Evolutionary conservation across 306 rosid genomes (phyloP).

Genomic region (Morella rubra): DNA sequence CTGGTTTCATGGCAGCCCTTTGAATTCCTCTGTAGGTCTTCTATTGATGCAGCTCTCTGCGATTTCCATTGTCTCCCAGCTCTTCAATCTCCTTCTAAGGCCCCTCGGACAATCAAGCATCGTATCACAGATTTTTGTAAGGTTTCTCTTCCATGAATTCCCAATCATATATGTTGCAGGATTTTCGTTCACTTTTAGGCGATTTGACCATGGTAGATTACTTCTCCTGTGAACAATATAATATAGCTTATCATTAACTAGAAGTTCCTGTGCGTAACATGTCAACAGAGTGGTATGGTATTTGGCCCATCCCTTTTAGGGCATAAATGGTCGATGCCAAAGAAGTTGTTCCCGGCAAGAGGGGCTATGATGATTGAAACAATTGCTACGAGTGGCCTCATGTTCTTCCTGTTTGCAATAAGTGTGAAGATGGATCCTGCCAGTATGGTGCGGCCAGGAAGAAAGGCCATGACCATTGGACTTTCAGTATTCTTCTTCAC

Average conservation of each 20-base stretch:
- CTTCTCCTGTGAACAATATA: too few relatives aligned
- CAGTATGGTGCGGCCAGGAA: slow-evolving; percentile 25
- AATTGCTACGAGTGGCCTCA: slow-evolving; percentile 34
- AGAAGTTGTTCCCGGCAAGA: slow-evolving; percentile 28
- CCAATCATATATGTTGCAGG: neutral
- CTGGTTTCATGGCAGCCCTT: slow-evolving; percentile 36
- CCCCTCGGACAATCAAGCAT: slow-evolving; percentile 64
- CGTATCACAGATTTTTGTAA: slow-evolving; percentile 72
- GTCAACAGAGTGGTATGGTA: slow-evolving; percentile 36
- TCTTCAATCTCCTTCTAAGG: slow-evolving; percentile 33
- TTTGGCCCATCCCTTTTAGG: slow-evolving; percentile 51
- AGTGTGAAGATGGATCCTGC: slow-evolving; percentile 34
- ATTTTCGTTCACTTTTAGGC: neutral
- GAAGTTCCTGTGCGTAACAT: too few relatives aligned
- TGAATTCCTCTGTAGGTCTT: slow-evolving; percentile 44
- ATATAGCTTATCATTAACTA: too few relatives aligned
- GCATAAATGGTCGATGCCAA: neutral
- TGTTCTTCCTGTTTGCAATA: slow-evolving; percentile 39
- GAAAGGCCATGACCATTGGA: slow-evolving; percentile 26
- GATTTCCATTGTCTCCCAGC: slow-evolving; percentile 35
- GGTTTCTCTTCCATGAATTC: slow-evolving; percentile 14
- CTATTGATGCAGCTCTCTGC: slow-evolving; percentile 51
- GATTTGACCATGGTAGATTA: too few relatives aligned
- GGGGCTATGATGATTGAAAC: slow-evolving; percentile 40
- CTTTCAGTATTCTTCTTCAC: slow-evolving; percentile 19